phyloP scores from a whole-genome alignment of 2,329 filamentous ascomycete species.

The Zymoseptoria pseudotritici region DNA sequence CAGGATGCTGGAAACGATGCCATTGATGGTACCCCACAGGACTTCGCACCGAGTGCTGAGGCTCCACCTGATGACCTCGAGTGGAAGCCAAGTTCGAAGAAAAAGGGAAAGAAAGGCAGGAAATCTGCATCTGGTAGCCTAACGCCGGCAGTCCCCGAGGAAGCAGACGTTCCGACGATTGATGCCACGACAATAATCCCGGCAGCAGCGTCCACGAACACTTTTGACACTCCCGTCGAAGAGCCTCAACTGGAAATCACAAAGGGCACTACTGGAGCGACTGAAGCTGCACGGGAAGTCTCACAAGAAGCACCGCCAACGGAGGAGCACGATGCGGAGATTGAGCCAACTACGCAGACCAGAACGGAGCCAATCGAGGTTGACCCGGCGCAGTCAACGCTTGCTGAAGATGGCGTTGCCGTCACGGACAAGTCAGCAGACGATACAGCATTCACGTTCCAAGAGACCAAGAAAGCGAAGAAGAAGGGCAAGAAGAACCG shows the following conservation, averaged over 20 bases:
- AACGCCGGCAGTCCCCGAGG: constrained; percentile 1
- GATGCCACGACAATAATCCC: constrained; percentile 2
- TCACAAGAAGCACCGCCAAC: background rate
- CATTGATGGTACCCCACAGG: background rate
- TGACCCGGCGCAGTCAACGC: background rate
- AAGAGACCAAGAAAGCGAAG: constrained; percentile 25
- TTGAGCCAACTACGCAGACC: background rate
- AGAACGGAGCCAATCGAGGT: background rate
- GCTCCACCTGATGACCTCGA: constrained; percentile 13
- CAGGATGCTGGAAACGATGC: background rate
- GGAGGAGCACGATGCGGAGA: background rate
- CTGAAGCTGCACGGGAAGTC: background rate
- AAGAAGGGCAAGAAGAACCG: constrained; percentile 23
- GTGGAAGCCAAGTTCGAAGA: constrained; percentile 7
- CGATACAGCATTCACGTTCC: constrained; percentile 7
- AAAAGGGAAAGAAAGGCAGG: constrained; percentile 18
- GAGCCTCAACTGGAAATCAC: background rate
- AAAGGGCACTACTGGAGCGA: background rate
- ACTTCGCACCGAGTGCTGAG: constrained; percentile 24
- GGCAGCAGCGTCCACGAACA: background rate
- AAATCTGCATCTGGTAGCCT: constrained; percentile 1
- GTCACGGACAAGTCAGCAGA: background rate
- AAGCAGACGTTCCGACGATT: background rate
- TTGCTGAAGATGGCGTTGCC: background rate
- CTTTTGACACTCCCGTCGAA: background rate